A percentile compares a stretch with the other conserved stretches of the same genome.
phyloP scores from a whole-genome alignment of 345 rosid species.

The Populus nigra region DNA sequence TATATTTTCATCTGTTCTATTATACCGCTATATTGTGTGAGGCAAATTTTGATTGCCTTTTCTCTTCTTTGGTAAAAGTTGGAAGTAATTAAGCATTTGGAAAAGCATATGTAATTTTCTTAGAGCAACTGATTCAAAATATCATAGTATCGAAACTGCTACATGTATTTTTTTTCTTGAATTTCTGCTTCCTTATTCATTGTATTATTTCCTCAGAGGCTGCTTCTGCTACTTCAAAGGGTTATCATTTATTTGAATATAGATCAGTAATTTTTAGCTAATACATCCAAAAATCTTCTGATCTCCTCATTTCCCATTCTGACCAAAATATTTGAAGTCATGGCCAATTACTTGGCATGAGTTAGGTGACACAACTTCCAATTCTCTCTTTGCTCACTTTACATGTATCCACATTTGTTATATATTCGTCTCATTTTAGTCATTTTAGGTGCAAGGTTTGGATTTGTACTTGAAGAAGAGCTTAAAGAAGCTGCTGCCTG shows the following conservation, averaged over 20 bases:
- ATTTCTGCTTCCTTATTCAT: no score
- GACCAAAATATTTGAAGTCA: no score
- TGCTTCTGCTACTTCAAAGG: neutral
- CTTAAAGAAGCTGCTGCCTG: conserved; percentile 69
- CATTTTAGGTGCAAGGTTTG: conserved; percentile 80
- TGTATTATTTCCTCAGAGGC: neutral
- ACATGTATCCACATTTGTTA: neutral
- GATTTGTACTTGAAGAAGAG: conserved; percentile 65
- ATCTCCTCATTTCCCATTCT: no score
- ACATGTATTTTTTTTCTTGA: neutral
- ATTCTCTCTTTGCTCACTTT: neutral
- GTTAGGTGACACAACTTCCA: neutral
- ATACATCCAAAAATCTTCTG: no score
- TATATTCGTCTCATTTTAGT: conserved; percentile 18
- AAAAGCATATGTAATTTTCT: neutral
- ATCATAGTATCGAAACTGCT: neutral
- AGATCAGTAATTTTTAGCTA: no score
- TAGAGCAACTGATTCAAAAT: neutral
- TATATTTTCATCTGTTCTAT: neutral
- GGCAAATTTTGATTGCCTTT: neutral
- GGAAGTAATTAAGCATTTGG: neutral
- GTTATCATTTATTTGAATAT: neutral
- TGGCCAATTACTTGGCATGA: neutral
- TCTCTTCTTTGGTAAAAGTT: neutral
- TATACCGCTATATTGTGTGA: neutral